Evolutionary conservation across 2,329 filamentous ascomycete species (phyloP), one percentile per base, ranked within the genome.

Genomic region (Cladosporium sp.): DNA sequence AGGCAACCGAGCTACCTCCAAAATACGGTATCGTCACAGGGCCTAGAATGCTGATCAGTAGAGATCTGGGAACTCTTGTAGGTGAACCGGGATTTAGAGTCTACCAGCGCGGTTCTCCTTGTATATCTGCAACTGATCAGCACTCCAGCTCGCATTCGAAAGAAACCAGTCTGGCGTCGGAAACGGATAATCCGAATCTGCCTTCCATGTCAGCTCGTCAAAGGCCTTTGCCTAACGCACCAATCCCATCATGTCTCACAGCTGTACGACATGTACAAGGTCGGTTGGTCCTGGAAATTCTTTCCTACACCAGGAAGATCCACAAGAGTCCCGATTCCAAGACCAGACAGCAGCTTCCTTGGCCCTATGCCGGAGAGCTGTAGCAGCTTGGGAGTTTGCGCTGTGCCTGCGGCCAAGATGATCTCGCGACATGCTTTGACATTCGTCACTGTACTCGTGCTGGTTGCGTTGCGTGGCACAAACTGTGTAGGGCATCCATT

Each of bases 351-450:
- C 5, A 84, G 65, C 0, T 73, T 66, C 3, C 73, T 71, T 47
- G 77, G 73, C 3, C 85, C 86, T 39, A 88, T 77, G 0, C 85
- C 85, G 0, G 83, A 86, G 1, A 86, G 73, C 63, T 88, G 84
- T n/a, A 82, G 77, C 15, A 84, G 73, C 69, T 81, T 83, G 5
- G 80, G 86, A 9, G 81, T 84, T 66, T 80, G 78, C 40, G 82
- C 72, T 28, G 77, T 80, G 0, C 85, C 86, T 0, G 83, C 84
- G 3, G 80, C 80, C 2, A 88, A 68, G 8, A 52, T 52, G 37
- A 2, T 78, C 73, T 1, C 75, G 71, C 74, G n/a, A 9, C 65
- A 69, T 1, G 75, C 74, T 0, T 60, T 57, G 28, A 70, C 51
- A 30, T 43, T 69, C 51, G 25, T 36, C 5, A 43, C 28, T 17